Evolutionary conservation across 257 asterid species (phyloP).

Genomic region (Solanum peruvianum): DNA sequence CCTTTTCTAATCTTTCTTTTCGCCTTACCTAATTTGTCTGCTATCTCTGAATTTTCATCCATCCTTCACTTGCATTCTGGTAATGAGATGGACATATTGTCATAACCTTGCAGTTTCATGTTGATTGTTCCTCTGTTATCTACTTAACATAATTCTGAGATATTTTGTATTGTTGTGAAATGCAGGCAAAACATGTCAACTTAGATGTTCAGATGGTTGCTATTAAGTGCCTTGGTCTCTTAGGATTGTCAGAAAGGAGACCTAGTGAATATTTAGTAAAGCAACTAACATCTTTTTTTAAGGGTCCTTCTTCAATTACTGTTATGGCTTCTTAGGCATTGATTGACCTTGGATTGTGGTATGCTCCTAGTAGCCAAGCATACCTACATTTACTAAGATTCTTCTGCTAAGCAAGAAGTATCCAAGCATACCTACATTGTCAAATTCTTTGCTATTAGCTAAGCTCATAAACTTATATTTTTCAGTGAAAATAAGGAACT

Average conservation of each 20-base stretch:
- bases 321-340: slow-evolving; percentile 72
- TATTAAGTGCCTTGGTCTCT: slow-evolving; percentile 84
- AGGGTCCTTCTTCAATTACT: slow-evolving; percentile 42
- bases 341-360: slow-evolving; percentile 93
- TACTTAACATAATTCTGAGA: neutral
- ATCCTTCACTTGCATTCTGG: neutral
- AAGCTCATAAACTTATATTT: slow-evolving; percentile 68
- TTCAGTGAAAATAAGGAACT: slow-evolving; percentile 35
- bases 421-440: slow-evolving; percentile 29
- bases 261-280: slow-evolving; percentile 57
- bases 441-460: slow-evolving; percentile 48
- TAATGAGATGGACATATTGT: neutral
- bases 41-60: neutral
- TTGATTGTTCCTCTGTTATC: neutral
- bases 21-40: neutral
- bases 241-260: slow-evolving; percentile 64
- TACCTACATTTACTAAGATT: slow-evolving; percentile 47
- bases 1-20: neutral
- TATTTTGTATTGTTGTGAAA: slow-evolving; percentile 7
- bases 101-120: neutral
- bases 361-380: slow-evolving; percentile 45
- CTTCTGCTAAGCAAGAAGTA: slow-evolving; percentile 66
- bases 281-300: slow-evolving; percentile 54
- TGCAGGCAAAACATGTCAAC: slow-evolving; percentile 79
- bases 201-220: slow-evolving; percentile 91